phyloP scores from a whole-genome alignment of 306 rosid genomes.

The Cucumis cinereus region DNA sequence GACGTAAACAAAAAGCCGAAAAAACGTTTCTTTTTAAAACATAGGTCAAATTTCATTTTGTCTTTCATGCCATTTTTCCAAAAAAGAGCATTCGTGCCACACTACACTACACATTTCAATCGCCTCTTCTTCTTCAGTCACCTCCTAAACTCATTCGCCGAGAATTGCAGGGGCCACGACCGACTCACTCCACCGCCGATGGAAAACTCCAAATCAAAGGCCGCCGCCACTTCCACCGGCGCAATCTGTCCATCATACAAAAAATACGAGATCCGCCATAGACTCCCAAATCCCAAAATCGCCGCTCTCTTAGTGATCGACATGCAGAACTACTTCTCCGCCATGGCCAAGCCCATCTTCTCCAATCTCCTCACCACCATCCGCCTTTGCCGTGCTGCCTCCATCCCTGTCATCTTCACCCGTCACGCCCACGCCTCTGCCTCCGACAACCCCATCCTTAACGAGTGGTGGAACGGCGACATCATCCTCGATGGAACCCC shows the following conservation, averaged over 20 bases:
- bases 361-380: slow-evolving; percentile 43
- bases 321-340: slow-evolving; percentile 40
- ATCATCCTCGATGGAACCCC: slow-evolving; percentile 40
- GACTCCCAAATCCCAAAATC: slow-evolving; percentile 38
- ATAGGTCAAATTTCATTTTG: no score
- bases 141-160: background rate
- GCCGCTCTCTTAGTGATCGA: slow-evolving; percentile 54
- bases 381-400: slow-evolving; percentile 40
- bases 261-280: slow-evolving; percentile 35
- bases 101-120: background rate
- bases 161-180: background rate
- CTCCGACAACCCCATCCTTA: slow-evolving; percentile 33
- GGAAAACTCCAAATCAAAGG: background rate
- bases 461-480: slow-evolving; percentile 65
- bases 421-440: slow-evolving; percentile 53
- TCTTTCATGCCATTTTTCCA: no score
- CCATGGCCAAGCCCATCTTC: slow-evolving; percentile 39
- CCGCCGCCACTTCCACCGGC: background rate
- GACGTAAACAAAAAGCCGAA: no score
- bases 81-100: background rate
- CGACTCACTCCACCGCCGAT: background rate
- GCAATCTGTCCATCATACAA: slow-evolving; percentile 12
- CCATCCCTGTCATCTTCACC: slow-evolving; percentile 58
- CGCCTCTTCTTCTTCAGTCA: background rate
- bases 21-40: no score